Conservation (phyloP, 2,329 filamentous ascomycete genomes). For the Seiridium cupressi region DNA sequence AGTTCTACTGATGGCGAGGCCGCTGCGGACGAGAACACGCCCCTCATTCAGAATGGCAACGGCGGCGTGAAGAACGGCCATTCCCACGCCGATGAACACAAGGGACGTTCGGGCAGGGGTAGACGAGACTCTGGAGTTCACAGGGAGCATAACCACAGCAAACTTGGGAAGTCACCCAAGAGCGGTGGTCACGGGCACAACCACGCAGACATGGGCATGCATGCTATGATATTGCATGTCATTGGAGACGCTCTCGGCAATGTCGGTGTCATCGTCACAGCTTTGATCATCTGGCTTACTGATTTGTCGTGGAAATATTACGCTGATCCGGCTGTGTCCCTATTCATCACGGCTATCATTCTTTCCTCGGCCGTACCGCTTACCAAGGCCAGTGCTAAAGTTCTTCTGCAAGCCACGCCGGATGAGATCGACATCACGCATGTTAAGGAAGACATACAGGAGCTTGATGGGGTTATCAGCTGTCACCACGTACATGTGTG, state of each 20-base stretch:
- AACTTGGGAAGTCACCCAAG: constrained; percentile 54
- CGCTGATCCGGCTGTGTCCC: constrained; percentile 85
- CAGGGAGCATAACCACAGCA: constrained; percentile 75
- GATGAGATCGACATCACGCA: constrained; percentile 85
- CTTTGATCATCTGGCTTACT: constrained; percentile 88
- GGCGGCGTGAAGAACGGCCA: constrained; percentile 22
- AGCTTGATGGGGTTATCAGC: constrained; percentile 79
- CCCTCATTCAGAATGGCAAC: constrained; percentile 31
- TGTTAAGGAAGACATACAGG: constrained; percentile 87
- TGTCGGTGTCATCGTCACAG: constrained; percentile 79
- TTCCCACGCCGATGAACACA: constrained; percentile 7
- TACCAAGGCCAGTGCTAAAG: constrained; percentile 77
- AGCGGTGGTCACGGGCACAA: constrained; percentile 64
- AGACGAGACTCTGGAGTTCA: constrained; percentile 58
- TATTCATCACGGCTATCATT: constrained; percentile 85
- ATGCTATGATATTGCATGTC: constrained; percentile 73
- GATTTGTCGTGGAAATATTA: constrained; percentile 80
- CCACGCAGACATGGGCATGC: constrained; percentile 94
- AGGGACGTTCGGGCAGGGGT: constrained; percentile 26
- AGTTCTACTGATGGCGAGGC: constrained; percentile 50
- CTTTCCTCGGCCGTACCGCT: constrained; percentile 74
- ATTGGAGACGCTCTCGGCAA: constrained; percentile 85
- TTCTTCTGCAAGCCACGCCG: constrained; percentile 91
- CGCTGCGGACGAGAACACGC: constrained; percentile 35
- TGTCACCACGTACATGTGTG: constrained; percentile 97